Evolutionary conservation across 345 rosid genomes (phyloP), one percentile per base, ranked within the genome.

Genomic region (Cardamine occulta): DNA sequence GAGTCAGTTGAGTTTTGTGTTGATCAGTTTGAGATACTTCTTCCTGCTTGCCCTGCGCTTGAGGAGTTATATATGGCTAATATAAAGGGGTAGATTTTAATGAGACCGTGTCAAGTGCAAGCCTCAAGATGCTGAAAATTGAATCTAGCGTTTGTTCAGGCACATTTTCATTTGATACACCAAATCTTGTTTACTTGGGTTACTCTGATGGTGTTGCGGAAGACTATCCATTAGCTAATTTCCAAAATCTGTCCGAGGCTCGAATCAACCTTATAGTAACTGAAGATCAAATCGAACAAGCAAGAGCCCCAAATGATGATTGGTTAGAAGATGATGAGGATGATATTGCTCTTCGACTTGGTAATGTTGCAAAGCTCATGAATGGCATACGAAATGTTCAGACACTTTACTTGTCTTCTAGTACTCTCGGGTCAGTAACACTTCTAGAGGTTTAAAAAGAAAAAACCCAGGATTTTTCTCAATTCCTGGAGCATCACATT

Each of bases 381-480:
- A 52, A 68, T 23, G 62, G 61, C 49, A 53, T 68, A 21, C 60
- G 28, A 24, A 68, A 53, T 53, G 51, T 68, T 68, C 51, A 52
- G 26, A 53, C 6, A n/a, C 52, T 68, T 54, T 15, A 8, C 14
- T 34, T 66, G 6, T 5, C 3, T 32, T 15, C 17, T 49, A 44
- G 34, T 49, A 66, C 58, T 18, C 58, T 49, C 31, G 57, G 70
- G 70, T 66, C 34, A 31, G 8, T 31, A 4, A 28, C 5, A 28
- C 6, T 7, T 31, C 8, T 4, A 4, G 31, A 5, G 31, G 31
- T 26, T 26, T 26, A 1, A 26, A 26, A 26, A 26, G 28, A 26
- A 26, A 3, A 26, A 26, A 26, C 4, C 31, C 31, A 29, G 31
- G 2, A 24, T 7, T 47, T 3, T 8, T 17, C 12, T 49, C 26